Conservation (phyloP, 805 yeast species). For the Sugiyamaella boreocaroliniensis region DNA sequence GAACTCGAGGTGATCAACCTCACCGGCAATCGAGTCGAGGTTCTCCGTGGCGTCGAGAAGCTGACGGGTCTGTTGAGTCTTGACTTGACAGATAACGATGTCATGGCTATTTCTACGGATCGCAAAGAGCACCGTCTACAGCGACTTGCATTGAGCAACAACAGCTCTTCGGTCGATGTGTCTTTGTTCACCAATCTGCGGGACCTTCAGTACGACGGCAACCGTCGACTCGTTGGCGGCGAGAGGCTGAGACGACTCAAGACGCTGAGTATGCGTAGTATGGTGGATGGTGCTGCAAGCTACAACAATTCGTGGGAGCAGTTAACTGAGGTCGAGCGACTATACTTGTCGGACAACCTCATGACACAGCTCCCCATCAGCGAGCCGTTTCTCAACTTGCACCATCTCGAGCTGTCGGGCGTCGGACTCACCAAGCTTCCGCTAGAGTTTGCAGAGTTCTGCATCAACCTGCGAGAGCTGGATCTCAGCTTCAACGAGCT, state of each 20-base stretch:
- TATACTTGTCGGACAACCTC: constrained; percentile 38
- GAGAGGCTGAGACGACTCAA: constrained; percentile 34
- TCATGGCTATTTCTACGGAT: neutral
- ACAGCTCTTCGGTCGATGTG: constrained; percentile 30
- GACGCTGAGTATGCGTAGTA: constrained; percentile 32
- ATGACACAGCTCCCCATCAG: constrained; percentile 15
- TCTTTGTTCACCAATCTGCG: constrained; percentile 11
- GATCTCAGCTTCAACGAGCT: constrained; percentile 28
- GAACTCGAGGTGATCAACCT: constrained; percentile 24
- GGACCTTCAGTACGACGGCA: constrained; percentile 20
- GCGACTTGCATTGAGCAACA: constrained; percentile 35
- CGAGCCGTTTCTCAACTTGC: constrained; percentile 28
- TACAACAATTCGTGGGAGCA: constrained; percentile 7
- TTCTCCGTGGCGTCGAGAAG: constrained; percentile 23
- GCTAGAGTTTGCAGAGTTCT: constrained; percentile 17
- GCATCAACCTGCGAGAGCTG: constrained; percentile 29
- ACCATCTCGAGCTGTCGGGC: constrained; percentile 27
- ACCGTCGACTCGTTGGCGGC: constrained; percentile 27
- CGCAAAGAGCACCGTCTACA: constrained; percentile 24
- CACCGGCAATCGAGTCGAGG: constrained; percentile 20
- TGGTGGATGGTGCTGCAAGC: constrained; percentile 2
- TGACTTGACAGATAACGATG: constrained; percentile 34
- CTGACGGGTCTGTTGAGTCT: constrained; percentile 33
- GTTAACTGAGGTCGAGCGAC: constrained; percentile 28
- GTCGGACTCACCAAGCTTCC: constrained; percentile 25